Percentiles rank a stretch among this genome's conserved stretches.
Conservation (phyloP, 495 filamentous ascomycete species). For the Bathelium albidoporum region DNA sequence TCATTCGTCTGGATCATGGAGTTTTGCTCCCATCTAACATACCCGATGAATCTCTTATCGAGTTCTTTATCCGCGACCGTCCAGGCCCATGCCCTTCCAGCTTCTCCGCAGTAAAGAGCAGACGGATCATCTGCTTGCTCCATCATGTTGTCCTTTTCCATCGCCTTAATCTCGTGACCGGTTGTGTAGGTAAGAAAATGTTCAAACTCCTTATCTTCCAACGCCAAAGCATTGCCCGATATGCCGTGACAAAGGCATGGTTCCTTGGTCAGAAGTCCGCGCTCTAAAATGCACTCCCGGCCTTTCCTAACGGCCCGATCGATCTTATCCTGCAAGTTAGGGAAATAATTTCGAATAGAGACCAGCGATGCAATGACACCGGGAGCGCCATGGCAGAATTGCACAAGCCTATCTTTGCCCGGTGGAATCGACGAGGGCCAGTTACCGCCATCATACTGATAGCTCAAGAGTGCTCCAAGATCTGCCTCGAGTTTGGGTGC, state of each 20-base stretch:
- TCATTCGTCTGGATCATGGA: background rate
- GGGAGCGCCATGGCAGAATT: constrained; percentile 59
- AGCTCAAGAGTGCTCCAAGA: constrained; percentile 38
- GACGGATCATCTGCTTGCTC: constrained; percentile 32
- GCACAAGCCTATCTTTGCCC: constrained; percentile 42
- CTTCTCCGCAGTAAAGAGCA: constrained; percentile 37
- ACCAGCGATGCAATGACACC: constrained; percentile 47
- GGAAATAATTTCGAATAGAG: constrained; percentile 41
- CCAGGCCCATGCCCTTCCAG: constrained; percentile 41
- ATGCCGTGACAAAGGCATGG: constrained; percentile 57
- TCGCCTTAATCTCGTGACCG: constrained; percentile 39
- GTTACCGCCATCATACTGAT: constrained; percentile 36
- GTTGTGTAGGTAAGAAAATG: constrained; percentile 45
- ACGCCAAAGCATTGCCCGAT: constrained; percentile 48
- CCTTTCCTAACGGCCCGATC: constrained; percentile 38
- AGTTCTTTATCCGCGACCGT: constrained; percentile 34
- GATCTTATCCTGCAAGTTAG: constrained; percentile 36
- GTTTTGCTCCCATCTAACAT: constrained; percentile 6
- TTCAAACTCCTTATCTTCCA: constrained; percentile 34
- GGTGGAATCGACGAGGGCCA: constrained; percentile 34
- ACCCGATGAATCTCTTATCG: constrained; percentile 34
- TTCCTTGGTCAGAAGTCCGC: constrained; percentile 50
- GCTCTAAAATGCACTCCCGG: constrained; percentile 37
- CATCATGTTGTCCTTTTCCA: constrained; percentile 36
- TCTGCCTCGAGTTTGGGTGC: constrained; percentile 34